Conservation (phyloP, 345 rosid species). For the Psidium guajava region DNA sequence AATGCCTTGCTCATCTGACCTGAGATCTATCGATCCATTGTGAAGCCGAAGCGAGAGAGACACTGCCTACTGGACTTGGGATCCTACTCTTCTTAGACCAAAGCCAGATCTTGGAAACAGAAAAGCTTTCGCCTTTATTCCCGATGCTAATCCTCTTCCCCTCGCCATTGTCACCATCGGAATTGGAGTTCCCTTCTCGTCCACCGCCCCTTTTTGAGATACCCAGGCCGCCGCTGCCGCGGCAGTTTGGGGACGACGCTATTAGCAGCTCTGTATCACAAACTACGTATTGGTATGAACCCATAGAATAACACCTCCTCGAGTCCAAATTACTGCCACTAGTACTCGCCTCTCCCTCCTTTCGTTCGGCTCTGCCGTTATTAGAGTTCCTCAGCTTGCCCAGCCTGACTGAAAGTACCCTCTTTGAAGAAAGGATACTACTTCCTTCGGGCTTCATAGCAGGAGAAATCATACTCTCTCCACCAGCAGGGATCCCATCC, state of each 20-base stretch:
- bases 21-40: constrained; percentile 8
- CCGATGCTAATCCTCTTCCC: constrained; percentile 69
- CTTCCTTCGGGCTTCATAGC: constrained; percentile 37
- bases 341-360: constrained; percentile 39
- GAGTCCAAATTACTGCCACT: constrained; percentile 58
- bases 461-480: constrained; percentile 16
- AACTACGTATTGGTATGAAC: constrained; percentile 50
- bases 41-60: constrained; percentile 13
- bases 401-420: constrained; percentile 76
- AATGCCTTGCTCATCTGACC: not conserved
- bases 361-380: constrained; percentile 13
- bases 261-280: constrained; percentile 38
- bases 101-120: constrained; percentile 89
- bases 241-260: constrained; percentile 28
- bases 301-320: constrained; percentile 38
- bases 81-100: constrained; percentile 71
- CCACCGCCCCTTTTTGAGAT: constrained; percentile 18
- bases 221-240: constrained; percentile 15
- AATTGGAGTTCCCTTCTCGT: constrained; percentile 26
- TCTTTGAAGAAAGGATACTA: constrained; percentile 40
- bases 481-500: not conserved
- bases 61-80: constrained; percentile 6
- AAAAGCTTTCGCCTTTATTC: constrained; percentile 88
- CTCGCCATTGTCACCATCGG: constrained; percentile 31
- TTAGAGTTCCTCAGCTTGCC: constrained; percentile 61